phyloP scores from a whole-genome alignment of 78 protist genomes.

The Dictyostelium capitatum region DNA sequence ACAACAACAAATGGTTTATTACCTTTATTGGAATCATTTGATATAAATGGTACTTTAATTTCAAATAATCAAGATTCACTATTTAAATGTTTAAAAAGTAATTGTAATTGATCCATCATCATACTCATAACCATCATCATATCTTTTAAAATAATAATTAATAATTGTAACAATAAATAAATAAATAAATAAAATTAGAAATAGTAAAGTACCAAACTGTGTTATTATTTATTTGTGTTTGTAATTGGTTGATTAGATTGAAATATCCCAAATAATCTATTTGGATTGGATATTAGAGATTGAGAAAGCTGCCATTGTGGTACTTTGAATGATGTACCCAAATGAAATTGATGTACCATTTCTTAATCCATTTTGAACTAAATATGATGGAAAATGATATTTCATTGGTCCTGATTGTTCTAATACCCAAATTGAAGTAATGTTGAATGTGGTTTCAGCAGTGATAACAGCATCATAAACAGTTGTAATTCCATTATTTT shows the following conservation, averaged over 20 bases:
- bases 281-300: neutral
- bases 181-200: no score
- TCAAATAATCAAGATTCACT: no score
- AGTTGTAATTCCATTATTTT: neutral
- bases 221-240: no score
- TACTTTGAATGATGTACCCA: neutral
- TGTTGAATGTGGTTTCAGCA: neutral
- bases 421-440: neutral
- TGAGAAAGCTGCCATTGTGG: neutral
- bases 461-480: neutral
- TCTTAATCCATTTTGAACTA: constrained; percentile 3
- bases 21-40: no score
- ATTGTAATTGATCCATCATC: no score
- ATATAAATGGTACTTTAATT: no score
- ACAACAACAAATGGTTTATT: no score
- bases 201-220: no score
- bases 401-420: neutral
- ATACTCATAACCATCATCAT: no score
- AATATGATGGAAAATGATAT: neutral
- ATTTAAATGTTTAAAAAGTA: no score
- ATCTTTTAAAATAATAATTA: no score
- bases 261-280: neutral
- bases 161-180: no score
- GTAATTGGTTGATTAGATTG: neutral
- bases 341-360: neutral